Evolutionary conservation across 2,329 filamentous ascomycete species (phyloP).

Genomic region (Westerdykella ornata): DNA sequence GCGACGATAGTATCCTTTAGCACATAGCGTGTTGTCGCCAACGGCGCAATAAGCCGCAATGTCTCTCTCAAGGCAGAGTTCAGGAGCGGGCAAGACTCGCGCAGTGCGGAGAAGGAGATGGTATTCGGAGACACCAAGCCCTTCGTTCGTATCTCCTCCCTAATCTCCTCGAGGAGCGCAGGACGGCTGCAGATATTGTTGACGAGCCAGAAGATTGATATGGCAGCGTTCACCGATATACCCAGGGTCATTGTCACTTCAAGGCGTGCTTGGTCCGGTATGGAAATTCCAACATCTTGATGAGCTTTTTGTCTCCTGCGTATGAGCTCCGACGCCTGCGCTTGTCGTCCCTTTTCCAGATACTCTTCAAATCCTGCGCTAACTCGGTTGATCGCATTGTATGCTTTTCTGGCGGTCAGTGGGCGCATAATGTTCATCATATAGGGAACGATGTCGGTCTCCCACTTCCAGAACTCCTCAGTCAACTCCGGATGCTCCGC

Average conservation of each 20-base stretch:
- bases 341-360: conserved; percentile 16
- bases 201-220: conserved; percentile 43
- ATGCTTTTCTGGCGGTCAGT: conserved; percentile 36
- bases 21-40: conserved; percentile 39
- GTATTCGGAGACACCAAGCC: conserved; percentile 13
- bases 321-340: conserved; percentile 19
- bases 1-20: conserved; percentile 39
- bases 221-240: conserved; percentile 40
- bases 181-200: conserved; percentile 41
- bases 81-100: conserved; percentile 40
- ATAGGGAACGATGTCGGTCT: conserved; percentile 27
- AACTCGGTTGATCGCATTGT: conserved; percentile 31
- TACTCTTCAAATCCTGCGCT: conserved; percentile 24
- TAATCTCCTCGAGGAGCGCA: conserved; percentile 35
- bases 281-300: conserved; percentile 11
- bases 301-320: conserved; percentile 18
- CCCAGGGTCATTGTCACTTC: conserved; percentile 30
- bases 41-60: conserved; percentile 39
- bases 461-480: conserved; percentile 42
- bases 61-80: conserved; percentile 44
- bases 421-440: conserved; percentile 32
- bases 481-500: conserved; percentile 30
- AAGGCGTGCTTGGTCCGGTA: conserved; percentile 12
- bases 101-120: conserved; percentile 38
- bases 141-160: conserved; percentile 34